A percentile compares a stretch with the other conserved stretches of the same genome.
Conservation (phyloP, 225 moss, liverwort and hornwort genomes). For the Antitrichia curtipendula region DNA sequence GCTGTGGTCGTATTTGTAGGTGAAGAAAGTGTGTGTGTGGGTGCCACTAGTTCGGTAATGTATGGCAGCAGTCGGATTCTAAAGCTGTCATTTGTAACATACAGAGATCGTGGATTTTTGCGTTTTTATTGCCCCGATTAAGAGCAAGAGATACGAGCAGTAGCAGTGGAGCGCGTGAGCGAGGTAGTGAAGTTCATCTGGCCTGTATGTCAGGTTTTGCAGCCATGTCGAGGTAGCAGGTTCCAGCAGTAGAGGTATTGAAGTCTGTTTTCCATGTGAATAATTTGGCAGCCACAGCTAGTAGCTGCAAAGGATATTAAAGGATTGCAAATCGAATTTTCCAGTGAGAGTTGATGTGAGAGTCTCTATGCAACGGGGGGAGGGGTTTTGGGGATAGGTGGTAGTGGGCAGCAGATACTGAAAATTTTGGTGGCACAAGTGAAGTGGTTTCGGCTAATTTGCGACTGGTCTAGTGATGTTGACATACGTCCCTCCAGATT, state of each 20-base stretch:
- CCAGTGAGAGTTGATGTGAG: not conserved
- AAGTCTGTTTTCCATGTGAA: not conserved
- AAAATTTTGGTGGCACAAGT: conserved; percentile 27
- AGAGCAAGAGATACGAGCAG: conserved; percentile 45
- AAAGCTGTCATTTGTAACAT: not conserved
- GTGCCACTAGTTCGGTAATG: not conserved
- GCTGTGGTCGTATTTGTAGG: not conserved
- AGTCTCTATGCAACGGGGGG: not conserved
- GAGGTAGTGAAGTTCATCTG: conserved; percentile 62
- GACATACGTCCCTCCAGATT: not conserved
- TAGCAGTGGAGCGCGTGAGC: conserved; percentile 55
- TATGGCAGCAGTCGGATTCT: not conserved
- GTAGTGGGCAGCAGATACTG: not conserved
- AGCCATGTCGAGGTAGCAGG: not conserved
- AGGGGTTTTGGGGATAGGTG: not conserved
- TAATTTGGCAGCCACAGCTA: not conserved
- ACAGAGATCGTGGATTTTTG: conserved; percentile 76
- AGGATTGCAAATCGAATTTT: not conserved
- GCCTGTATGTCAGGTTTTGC: conserved; percentile 62
- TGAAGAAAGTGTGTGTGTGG: no score
- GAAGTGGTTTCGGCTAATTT: conserved; percentile 80
- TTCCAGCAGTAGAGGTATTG: not conserved
- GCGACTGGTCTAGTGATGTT: conserved; percentile 33
- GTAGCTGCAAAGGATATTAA: not conserved
- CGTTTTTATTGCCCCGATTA: conserved; percentile 59